These are phyloP conservation scores for Wolfiporia cocos DNA, from an alignment of 1,284 basidiomycete genomes.

Conservation along the genomic window DNA sequence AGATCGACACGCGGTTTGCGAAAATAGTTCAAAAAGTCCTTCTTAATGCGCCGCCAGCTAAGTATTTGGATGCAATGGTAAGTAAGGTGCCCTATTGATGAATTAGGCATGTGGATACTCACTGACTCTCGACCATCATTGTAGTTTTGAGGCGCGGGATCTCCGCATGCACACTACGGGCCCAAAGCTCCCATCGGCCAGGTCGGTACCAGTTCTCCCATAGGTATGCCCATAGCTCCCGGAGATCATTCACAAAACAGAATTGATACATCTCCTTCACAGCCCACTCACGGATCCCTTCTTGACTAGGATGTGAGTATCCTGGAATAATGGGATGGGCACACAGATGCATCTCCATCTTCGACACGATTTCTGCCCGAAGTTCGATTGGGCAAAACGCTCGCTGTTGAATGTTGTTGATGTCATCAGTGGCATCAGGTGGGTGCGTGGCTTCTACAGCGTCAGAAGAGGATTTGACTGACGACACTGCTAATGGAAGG, in stretches of 20 bases:
- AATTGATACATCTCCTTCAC: constrained; percentile 20
- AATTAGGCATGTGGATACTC: not conserved
- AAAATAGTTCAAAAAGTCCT: constrained; percentile 28
- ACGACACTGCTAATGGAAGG: not conserved
- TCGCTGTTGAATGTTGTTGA: not conserved
- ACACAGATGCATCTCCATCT: constrained; percentile 23
- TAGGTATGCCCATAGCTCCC: constrained; percentile 25
- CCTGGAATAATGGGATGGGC: constrained; percentile 23
- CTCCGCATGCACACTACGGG: constrained; percentile 9
- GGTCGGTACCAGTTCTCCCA: constrained; percentile 28
- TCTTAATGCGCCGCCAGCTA: constrained; percentile 28
- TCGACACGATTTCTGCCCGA: constrained; percentile 14
- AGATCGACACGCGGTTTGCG: constrained; percentile 25
- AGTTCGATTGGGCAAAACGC: not conserved
- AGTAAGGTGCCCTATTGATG: constrained; percentile 11
- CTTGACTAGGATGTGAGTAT: constrained; percentile 1
- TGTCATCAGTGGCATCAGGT: not conserved
- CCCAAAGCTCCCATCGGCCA: constrained; percentile 26
- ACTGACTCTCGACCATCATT: not conserved
- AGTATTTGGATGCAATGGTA: constrained; percentile 2
- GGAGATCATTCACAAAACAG: constrained; percentile 22
- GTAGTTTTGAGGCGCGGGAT: constrained; percentile 11
- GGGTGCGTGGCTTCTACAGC: not conserved
- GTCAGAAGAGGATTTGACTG: too few relatives aligned
- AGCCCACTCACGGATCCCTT: constrained; percentile 12